Evolutionary conservation across 1,284 basidiomycete genomes (phyloP).

Genomic region (Moesziomyces parantarcticus): DNA sequence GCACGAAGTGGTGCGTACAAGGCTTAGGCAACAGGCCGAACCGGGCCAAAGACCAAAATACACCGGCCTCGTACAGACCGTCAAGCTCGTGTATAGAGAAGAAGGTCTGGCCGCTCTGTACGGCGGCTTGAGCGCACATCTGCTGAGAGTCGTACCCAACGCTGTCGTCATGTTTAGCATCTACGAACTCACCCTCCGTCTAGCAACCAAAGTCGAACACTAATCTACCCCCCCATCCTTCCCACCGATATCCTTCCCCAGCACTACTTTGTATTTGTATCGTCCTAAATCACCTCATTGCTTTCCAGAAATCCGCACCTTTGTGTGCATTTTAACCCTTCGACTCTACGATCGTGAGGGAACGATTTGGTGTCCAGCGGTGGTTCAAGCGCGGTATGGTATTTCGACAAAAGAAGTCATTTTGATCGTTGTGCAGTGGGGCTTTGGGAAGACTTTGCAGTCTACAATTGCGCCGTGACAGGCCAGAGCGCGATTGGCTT

Average conservation of each 20-base stretch:
- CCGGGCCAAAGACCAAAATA: conserved; percentile 76
- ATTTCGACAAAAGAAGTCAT: too few relatives aligned
- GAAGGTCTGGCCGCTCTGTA: conserved; percentile 89
- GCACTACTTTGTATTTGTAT: background rate
- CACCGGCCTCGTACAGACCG: conserved; percentile 84
- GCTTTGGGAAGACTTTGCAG: too few relatives aligned
- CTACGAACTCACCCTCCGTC: conserved; percentile 67
- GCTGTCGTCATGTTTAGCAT: conserved; percentile 92
- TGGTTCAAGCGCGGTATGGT: too few relatives aligned
- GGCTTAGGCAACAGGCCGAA: conserved; percentile 81
- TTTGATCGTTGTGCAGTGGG: too few relatives aligned
- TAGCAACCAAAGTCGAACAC: conserved; percentile 40
- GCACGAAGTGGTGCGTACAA: conserved; percentile 78
- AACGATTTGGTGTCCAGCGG: too few relatives aligned
- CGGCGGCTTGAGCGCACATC: conserved; percentile 90
- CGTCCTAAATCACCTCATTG: too few relatives aligned
- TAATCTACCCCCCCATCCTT: background rate
- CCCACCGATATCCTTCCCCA: background rate
- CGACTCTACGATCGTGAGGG: too few relatives aligned
- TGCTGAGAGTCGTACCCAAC: conserved; percentile 96
- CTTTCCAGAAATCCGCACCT: too few relatives aligned
- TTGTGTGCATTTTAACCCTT: too few relatives aligned
- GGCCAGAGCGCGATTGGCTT: too few relatives aligned
- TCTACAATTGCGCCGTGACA: too few relatives aligned
- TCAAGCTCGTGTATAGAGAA: conserved; percentile 85